Evolutionary conservation across 1,284 basidiomycete species (phyloP).

Genomic region (Serendipita sp.): DNA sequence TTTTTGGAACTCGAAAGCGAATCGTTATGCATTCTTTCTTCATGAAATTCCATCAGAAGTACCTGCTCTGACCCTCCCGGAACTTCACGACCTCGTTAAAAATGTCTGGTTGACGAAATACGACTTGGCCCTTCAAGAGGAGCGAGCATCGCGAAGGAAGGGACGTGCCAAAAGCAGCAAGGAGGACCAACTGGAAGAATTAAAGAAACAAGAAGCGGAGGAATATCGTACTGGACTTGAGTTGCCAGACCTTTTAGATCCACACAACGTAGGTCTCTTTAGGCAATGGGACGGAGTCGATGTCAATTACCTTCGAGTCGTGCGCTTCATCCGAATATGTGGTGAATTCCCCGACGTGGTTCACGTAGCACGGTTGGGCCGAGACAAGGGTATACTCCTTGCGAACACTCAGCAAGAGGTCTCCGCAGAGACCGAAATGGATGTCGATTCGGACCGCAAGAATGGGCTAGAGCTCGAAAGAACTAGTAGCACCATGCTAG

Average conservation of each 20-base stretch:
- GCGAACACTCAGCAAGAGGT: not conserved
- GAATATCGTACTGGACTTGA: constrained; percentile 76
- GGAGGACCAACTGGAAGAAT: constrained; percentile 59
- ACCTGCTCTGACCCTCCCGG: constrained; percentile 41
- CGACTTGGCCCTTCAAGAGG: constrained; percentile 51
- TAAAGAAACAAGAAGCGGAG: constrained; percentile 51
- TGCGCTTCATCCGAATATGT: constrained; percentile 61
- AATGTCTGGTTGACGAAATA: constrained; percentile 65
- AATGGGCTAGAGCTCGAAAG: not conserved
- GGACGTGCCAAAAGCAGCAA: constrained; percentile 65
- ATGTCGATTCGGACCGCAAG: not conserved
- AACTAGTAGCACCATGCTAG: not conserved
- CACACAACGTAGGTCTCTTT: constrained; percentile 57
- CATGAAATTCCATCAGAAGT: constrained; percentile 54
- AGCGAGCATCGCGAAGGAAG: constrained; percentile 48
- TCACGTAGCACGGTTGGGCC: constrained; percentile 43
- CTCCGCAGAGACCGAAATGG: not conserved
- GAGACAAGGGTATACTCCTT: not conserved
- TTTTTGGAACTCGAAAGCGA: constrained; percentile 31
- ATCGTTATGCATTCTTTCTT: constrained; percentile 69
- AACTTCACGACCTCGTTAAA: constrained; percentile 52
- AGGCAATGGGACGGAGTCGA: constrained; percentile 66
- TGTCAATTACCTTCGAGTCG: constrained; percentile 55
- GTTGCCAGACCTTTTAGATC: constrained; percentile 71
- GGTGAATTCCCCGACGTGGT: constrained; percentile 34